Evolutionary conservation across 306 rosid species (phyloP).

Genomic region (Lathyrus sativus): DNA sequence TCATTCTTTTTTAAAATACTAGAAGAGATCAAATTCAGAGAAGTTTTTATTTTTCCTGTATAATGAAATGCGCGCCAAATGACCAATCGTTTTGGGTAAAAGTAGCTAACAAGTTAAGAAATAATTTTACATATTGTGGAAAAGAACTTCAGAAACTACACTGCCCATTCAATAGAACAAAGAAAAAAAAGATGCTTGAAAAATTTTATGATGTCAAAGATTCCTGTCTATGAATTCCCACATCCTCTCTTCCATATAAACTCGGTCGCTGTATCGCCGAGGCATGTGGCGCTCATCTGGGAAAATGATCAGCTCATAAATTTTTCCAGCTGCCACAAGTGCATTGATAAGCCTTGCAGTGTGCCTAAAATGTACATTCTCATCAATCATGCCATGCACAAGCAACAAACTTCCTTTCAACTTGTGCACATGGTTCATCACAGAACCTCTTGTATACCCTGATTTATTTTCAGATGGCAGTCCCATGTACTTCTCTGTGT

Average conservation of each 20-base stretch:
- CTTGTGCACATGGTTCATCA: conserved; percentile 73
- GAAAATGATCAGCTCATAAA: conserved; percentile 79
- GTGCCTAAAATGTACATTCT: conserved; percentile 95
- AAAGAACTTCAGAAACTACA: conserved; percentile 29
- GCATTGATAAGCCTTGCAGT: conserved; percentile 92
- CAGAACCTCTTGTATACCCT: conserved; percentile 60
- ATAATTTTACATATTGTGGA: conserved; percentile 11
- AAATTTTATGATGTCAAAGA: conserved; percentile 47
- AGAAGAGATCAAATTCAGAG: neutral
- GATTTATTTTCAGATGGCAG: conserved; percentile 58
- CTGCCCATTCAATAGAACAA: conserved; percentile 12
- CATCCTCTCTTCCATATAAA: conserved; percentile 93
- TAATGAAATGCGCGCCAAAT: conserved; percentile 30
- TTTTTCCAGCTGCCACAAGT: conserved; percentile 78
- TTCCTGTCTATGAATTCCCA: conserved; percentile 87
- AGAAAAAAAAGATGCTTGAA: conserved; percentile 40
- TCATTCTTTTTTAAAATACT: too few relatives aligned
- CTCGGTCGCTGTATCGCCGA: conserved; percentile 66
- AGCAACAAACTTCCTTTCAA: conserved; percentile 73
- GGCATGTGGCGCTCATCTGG: conserved; percentile 99
- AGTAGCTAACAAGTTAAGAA: conserved; percentile 35
- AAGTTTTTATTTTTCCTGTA: conserved; percentile 12
- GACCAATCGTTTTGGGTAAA: neutral
- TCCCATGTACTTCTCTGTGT: conserved; percentile 98
- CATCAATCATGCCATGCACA: conserved; percentile 98